Evolutionary conservation across 306 rosid genomes (phyloP).

Genomic region (Cicer chorassanicum): DNA sequence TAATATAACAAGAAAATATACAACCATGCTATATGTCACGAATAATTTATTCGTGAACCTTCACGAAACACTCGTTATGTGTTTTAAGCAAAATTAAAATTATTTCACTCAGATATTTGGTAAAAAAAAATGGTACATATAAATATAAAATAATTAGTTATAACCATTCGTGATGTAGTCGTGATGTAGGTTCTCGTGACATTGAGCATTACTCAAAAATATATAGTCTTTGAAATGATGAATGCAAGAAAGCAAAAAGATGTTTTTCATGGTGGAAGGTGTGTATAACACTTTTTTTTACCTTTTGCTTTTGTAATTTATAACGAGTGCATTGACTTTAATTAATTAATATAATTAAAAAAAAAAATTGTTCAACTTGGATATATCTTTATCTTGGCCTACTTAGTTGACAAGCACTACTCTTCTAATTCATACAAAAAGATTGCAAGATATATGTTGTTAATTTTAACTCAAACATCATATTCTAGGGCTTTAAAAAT

Average conservation of each 20-base stretch:
- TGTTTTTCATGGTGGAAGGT: conserved; percentile 53
- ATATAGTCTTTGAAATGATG: conserved; percentile 46
- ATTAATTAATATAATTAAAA: conserved; percentile 31
- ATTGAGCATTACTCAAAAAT: too few relatives aligned
- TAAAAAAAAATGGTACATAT: too few relatives aligned
- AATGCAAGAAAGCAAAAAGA: conserved; percentile 47
- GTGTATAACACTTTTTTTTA: conserved; percentile 5
- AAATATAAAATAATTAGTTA: too few relatives aligned
- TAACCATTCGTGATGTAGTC: too few relatives aligned
- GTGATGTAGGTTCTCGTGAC: too few relatives aligned
- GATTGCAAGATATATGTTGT: conserved; percentile 45
- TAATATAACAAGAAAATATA: too few relatives aligned
- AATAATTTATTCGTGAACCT: too few relatives aligned
- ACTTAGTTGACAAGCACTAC: conserved; percentile 63
- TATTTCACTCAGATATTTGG: too few relatives aligned
- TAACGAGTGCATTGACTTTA: conserved; percentile 70
- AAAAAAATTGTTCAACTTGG: conserved; percentile 48
- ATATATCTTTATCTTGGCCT: conserved; percentile 58
- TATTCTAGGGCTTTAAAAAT: conserved; percentile 64
- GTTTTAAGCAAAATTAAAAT: too few relatives aligned
- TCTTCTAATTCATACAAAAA: conserved; percentile 57
- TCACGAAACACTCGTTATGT: too few relatives aligned
- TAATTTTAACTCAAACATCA: conserved; percentile 53
- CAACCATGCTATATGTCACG: too few relatives aligned
- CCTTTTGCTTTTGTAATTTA: conserved; percentile 50